Evolutionary conservation across 345 rosid species (phyloP), one percentile per base, ranked within the genome.

Genomic region (Fremontodendron californicum): DNA sequence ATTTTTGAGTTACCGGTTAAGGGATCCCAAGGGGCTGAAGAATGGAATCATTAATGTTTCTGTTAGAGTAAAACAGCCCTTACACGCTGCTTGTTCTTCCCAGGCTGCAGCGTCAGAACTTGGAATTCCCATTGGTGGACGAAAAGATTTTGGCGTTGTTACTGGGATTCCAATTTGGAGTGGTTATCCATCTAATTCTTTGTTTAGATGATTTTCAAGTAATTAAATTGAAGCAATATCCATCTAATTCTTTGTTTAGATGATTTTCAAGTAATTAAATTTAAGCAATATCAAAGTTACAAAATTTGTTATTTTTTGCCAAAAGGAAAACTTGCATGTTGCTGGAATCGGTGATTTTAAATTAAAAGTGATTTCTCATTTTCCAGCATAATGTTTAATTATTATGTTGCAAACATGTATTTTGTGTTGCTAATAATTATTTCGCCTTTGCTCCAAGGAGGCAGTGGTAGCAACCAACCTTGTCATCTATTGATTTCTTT

Each of bases 1-100:
- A 6, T 85, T 93, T 49, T 80, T 93, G 88, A 93, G 97, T 77
- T 92, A 92, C 35, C 82, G 98, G 65, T 79, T 94, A 43, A 82
- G 88, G 63, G 89, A 94, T 43, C 57, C 61, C 0, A 78, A 49
- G 19, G 86, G 93, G 21, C 70, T 78, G 2, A 86, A 79, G 78
- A 84, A 89, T 3, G 94, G 97, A 0, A 86, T 94, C 39, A 60
- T 94, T 0, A 90, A 94, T 71, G 78, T 94, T 0, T 94, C 97
- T 0, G 89, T 90, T 1, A 85, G 85, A 75, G 87, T 89, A 12
- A 89, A 79, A 76, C 75, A 70, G 37, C 42, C 74, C 11, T 75
- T 71, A 42, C 76, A 31, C 7, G n/a, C 35, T 33, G 35, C 42
- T 43, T 80, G 78, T 40, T 77, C 86, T 15, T 77, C 79, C 0